Evolutionary conservation across 345 rosid genomes (phyloP).

Genomic region (Linum tenue): DNA sequence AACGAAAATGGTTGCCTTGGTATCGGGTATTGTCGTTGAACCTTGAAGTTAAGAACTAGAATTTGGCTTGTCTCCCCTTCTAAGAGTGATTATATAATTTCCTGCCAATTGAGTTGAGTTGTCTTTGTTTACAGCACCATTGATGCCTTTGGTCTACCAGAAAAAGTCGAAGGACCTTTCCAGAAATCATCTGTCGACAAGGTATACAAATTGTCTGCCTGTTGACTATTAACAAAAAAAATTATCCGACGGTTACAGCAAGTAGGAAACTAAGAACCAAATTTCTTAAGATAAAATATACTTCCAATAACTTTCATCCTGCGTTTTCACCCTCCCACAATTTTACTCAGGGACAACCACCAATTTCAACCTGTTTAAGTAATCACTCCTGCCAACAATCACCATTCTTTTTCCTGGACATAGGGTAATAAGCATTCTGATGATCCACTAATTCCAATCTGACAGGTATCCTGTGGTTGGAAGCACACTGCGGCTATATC

Average conservation of each 20-base stretch:
- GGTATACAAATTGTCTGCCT: constrained; percentile 28
- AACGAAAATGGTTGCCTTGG: constrained; percentile 98
- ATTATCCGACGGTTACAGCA: not conserved
- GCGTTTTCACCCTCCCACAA: no score
- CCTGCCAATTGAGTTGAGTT: not conserved
- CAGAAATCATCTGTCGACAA: constrained; percentile 43
- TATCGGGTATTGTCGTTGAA: constrained; percentile 40
- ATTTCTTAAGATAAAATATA: no score
- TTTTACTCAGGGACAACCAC: no score
- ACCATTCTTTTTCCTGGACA: no score
- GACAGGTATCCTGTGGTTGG: constrained; percentile 95
- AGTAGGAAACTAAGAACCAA: no score
- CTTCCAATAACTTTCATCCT: no score
- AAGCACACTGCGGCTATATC: constrained; percentile 95
- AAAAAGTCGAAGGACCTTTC: constrained; percentile 71
- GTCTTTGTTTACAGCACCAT: constrained; percentile 41
- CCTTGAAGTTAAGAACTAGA: constrained; percentile 11
- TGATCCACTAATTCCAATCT: not conserved
- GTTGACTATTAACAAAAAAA: constrained; percentile 3
- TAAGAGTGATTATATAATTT: not conserved
- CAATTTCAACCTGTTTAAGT: no score
- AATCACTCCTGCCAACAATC: no score
- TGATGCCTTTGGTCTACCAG: constrained; percentile 50
- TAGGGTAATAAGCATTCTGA: not conserved
- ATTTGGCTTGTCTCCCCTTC: not conserved